Base-by-base conservation (phyloP, 208 protist genomes). In the Phytomonas francai region DNA sequence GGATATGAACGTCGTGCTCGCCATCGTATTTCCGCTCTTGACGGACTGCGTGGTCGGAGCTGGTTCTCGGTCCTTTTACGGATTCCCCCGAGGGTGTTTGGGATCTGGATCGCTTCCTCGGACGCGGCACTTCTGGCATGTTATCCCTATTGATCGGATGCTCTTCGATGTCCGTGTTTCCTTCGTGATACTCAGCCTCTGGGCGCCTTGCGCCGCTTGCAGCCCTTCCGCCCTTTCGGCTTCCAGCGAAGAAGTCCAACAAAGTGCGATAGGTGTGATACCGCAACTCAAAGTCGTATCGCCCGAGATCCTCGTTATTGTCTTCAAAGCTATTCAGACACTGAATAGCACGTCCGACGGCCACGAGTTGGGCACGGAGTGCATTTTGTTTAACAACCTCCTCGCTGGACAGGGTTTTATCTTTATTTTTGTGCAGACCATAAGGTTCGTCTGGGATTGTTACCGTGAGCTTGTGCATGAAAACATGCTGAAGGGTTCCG, bases 281-380 rank as follows among this genome's bases (percentile, higher is more conserved):
- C 65, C 91, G 85, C 27, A 89, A 77, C 33, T 94, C 91, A 71
- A 89, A 96, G 69, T 96, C 88, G 79, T 96, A 96, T 33, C 73
- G 77, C 39, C 87, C 80, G 19, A 89, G 72, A 4, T 70, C 63
- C 16, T 65, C 75, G 67, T 83, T 79, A 57, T 72, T 70, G 30
- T 81, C 79, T 12, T 72, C 74, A 68, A 93, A 95, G 68, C 81
- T 89, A 71, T 95, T 95, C 51, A 95, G 68, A 64, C 84, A 87
- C 12, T 39, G 33, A 12, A 93, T 82, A 7, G 85, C 87, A 31
- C 85, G 84, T 25, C 79, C 84, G 4, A 83, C 70, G 45, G 87
- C 85, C 5, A 62, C 74, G 31, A 93, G 71, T 68, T 93, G 89
- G 73, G 54, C 36, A 29, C 45, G 61, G 45, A 74, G 67, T 30